Conservation (phyloP, 148 eudicot species). For the Vaccinium corymbosum region DNA sequence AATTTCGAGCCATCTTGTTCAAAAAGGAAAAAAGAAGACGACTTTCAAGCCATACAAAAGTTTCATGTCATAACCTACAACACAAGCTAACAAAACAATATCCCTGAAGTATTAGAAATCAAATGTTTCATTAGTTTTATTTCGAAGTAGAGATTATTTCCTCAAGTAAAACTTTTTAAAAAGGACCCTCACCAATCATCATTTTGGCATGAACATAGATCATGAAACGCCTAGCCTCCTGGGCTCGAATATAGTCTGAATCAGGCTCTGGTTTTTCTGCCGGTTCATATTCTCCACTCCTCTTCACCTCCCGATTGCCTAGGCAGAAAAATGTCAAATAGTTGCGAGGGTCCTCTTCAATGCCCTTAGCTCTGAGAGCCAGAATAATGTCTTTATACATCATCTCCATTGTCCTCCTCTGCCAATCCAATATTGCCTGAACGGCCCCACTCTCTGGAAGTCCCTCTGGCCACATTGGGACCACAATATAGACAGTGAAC, state of each 20-base stretch:
- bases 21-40: no score
- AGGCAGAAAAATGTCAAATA: constrained; percentile 78
- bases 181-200: constrained; percentile 62
- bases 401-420: constrained; percentile 19
- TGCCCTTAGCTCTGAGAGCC: constrained; percentile 56
- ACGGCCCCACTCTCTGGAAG: constrained; percentile 13
- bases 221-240: constrained; percentile 69
- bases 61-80: neutral
- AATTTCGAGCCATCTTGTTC: no score
- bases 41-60: neutral
- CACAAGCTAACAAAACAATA: neutral
- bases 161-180: neutral
- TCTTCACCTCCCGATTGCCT: constrained; percentile 66
- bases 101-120: neutral
- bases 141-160: neutral
- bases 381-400: constrained; percentile 23
- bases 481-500: constrained; percentile 16
- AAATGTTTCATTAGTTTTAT: neutral
- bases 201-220: constrained; percentile 83
- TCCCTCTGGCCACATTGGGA: constrained; percentile 21
- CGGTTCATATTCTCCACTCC: constrained; percentile 64
- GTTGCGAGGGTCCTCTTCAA: constrained; percentile 67
- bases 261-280: constrained; percentile 57
- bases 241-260: constrained; percentile 57
- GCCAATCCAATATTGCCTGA: constrained; percentile 20